phyloP scores from a whole-genome alignment of 2,329 filamentous ascomycete species.

The Stagonosporopsis cucurbitacearum region DNA sequence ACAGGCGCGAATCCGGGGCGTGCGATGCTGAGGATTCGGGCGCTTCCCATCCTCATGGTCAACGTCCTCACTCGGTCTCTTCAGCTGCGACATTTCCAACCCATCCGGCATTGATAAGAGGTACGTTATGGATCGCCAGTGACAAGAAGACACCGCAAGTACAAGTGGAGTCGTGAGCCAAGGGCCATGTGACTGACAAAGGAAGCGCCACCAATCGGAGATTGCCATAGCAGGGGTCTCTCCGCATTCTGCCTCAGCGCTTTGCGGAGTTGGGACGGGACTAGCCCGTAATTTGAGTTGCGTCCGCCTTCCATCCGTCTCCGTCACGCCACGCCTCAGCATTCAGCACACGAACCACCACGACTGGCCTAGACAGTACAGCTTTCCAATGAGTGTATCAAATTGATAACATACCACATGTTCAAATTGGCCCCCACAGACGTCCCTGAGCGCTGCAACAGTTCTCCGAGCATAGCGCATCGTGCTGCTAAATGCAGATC shows the following conservation, averaged over 20 bases:
- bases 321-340: neutral
- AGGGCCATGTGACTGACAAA: constrained; percentile 21
- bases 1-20: constrained; percentile 39
- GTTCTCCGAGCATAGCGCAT: neutral
- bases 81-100: constrained; percentile 69
- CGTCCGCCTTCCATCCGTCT: neutral
- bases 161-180: constrained; percentile 16
- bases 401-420: neutral
- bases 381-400: neutral
- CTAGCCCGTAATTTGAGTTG: constrained; percentile 8
- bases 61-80: constrained; percentile 39
- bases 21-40: constrained; percentile 31
- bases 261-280: constrained; percentile 3
- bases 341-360: neutral
- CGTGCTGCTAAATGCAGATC: neutral
- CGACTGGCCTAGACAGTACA: neutral
- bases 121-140: constrained; percentile 20
- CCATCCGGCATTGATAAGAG: constrained; percentile 27
- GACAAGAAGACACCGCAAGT: constrained; percentile 7
- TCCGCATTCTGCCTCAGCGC: constrained; percentile 5
- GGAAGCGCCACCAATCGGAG: constrained; percentile 17
- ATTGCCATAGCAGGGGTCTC: constrained; percentile 12
- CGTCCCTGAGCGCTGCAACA: neutral
- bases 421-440: neutral
- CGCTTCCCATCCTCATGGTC: constrained; percentile 38